These are phyloP conservation scores for Sporothrix schenckii DNA, from an alignment of 2,329 filamentous ascomycete species.

Conservation along the genomic window DNA sequence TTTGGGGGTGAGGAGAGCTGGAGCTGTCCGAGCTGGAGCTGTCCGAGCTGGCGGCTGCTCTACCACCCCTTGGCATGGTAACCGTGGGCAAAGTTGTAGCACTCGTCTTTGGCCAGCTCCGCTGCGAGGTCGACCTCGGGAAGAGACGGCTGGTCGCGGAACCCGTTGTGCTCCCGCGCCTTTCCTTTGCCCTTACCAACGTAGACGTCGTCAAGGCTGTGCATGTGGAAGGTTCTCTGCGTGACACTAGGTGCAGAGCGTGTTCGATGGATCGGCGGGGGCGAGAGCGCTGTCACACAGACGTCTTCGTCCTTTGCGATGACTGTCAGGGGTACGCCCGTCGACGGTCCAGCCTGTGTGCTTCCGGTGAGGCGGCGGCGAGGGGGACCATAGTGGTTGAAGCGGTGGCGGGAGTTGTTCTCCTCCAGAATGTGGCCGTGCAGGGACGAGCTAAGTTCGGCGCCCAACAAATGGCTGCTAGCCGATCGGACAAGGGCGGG, in stretches of 20 bases:
- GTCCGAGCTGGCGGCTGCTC: not conserved
- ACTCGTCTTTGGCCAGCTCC: slow-evolving; percentile 25
- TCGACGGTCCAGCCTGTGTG: not conserved
- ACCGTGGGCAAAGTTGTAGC: slow-evolving; percentile 29
- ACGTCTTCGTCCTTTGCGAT: not conserved
- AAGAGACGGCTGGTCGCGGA: not conserved
- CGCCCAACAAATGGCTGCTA: slow-evolving; percentile 10
- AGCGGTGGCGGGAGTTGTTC: slow-evolving; percentile 27
- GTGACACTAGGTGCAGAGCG: slow-evolving; percentile 29
- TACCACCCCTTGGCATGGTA: slow-evolving; percentile 35
- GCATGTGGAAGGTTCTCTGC: not conserved
- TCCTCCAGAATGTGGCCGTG: slow-evolving; percentile 27
- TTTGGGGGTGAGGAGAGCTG: no score
- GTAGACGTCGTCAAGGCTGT: not conserved
- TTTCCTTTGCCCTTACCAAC: not conserved
- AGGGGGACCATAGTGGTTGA: slow-evolving; percentile 31
- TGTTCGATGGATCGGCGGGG: slow-evolving; percentile 23
- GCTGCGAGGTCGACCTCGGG: slow-evolving; percentile 28
- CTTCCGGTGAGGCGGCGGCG: not conserved
- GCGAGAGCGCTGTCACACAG: not conserved
- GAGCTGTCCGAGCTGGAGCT: not conserved
- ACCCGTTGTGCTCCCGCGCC: not conserved
- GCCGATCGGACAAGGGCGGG: not conserved
- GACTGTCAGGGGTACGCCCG: not conserved
- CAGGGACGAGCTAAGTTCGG: slow-evolving; percentile 31